A percentile compares a stretch with the other conserved stretches of the same genome.
Evolutionary conservation across 129 eudicot species (phyloP).

Genomic region (Glebionis coronaria): DNA sequence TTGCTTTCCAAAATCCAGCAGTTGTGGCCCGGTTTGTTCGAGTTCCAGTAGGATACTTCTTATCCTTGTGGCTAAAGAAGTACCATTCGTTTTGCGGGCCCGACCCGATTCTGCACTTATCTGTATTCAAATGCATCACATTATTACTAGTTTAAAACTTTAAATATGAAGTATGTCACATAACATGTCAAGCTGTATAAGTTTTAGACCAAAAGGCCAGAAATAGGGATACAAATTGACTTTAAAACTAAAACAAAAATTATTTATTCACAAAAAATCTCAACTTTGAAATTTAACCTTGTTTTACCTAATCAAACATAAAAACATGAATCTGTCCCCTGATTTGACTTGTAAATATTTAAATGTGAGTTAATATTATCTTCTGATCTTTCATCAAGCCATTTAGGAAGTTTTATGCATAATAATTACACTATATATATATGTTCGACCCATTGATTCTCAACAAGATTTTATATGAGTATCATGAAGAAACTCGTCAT

Average conservation of each 20-base stretch:
- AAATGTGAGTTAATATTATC: too few species aligned
- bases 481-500: too few species aligned
- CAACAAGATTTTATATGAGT: too few species aligned
- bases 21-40: conserved; percentile 82
- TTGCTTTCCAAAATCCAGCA: conserved; percentile 94
- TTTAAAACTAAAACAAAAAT: not conserved
- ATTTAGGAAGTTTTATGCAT: too few species aligned
- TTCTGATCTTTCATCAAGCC: too few species aligned
- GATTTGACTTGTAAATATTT: too few species aligned
- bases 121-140: conserved; percentile 33
- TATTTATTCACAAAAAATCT: not conserved
- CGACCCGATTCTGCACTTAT: conserved; percentile 81
- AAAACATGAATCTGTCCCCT: too few species aligned
- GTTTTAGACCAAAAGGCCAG: not conserved
- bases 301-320: too few species aligned
- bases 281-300: not conserved
- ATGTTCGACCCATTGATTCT: too few species aligned
- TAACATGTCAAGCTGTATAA: not conserved
- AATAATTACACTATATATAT: too few species aligned
- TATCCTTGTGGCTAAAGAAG: conserved; percentile 94
- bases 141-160: too few species aligned
- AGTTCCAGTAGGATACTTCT: conserved; percentile 87
- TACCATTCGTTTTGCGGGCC: conserved; percentile 89
- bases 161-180: too few species aligned
- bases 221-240: not conserved